These are phyloP conservation scores for Aureobasidium sp. DNA, from an alignment of 2,329 filamentous ascomycete genomes.

Conservation along the genomic window DNA sequence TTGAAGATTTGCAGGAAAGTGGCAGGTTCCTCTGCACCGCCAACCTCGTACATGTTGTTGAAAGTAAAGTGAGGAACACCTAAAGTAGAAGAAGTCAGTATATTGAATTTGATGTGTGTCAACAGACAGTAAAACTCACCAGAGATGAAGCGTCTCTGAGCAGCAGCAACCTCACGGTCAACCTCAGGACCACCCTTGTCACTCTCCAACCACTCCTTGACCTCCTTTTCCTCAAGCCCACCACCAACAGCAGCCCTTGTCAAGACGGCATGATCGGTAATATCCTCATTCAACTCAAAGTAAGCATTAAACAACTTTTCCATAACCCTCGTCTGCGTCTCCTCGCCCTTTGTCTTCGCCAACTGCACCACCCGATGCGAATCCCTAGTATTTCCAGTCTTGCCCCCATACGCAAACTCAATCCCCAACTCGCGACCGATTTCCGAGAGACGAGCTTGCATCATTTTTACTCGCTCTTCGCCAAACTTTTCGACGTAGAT, in stretches of 20 bases:
- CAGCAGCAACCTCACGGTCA: conserved; percentile 41
- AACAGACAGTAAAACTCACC: neutral
- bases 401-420: conserved; percentile 63
- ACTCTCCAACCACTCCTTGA: conserved; percentile 37
- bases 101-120: neutral
- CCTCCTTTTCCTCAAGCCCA: conserved; percentile 37
- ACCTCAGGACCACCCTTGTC: conserved; percentile 40
- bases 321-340: conserved; percentile 54
- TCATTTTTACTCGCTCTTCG: conserved; percentile 51
- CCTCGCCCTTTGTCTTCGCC: conserved; percentile 48
- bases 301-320: conserved; percentile 56
- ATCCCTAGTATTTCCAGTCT: conserved; percentile 69
- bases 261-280: conserved; percentile 36
- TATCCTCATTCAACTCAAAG: conserved; percentile 43
- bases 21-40: conserved; percentile 62
- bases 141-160: conserved; percentile 45
- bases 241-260: conserved; percentile 36
- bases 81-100: neutral
- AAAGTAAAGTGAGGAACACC: conserved; percentile 73
- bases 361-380: conserved; percentile 71
- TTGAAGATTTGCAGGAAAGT: conserved; percentile 62
- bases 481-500: conserved; percentile 60
- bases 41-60: conserved; percentile 57
- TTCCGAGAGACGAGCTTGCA: conserved; percentile 50
- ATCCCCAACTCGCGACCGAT: conserved; percentile 63